phyloP scores from a whole-genome alignment of 2,329 filamentous ascomycete species.

The Aureobasidium vineae region DNA sequence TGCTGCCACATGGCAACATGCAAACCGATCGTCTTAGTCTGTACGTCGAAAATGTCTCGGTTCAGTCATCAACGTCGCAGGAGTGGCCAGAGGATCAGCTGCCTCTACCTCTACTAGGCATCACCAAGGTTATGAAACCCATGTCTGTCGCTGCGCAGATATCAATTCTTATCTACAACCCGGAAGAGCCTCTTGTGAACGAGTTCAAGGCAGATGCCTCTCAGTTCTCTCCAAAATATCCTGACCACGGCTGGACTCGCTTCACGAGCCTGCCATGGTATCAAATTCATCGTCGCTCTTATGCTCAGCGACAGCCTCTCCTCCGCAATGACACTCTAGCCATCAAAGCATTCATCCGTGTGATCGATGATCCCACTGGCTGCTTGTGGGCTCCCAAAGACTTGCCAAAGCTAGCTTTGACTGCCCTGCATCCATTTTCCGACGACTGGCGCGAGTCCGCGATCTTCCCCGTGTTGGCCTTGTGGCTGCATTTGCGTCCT shows the following conservation, averaged over 20 bases:
- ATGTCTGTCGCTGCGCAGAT: slow-evolving; percentile 58
- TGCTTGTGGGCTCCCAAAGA: slow-evolving; percentile 51
- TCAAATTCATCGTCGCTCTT: slow-evolving; percentile 57
- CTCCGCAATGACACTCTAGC: slow-evolving; percentile 61
- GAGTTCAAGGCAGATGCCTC: slow-evolving; percentile 57
- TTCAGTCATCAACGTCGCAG: slow-evolving; percentile 35
- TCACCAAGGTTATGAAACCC: slow-evolving; percentile 40
- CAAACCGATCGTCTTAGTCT: slow-evolving; percentile 56
- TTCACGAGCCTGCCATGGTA: slow-evolving; percentile 58
- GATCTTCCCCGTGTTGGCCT: slow-evolving; percentile 51
- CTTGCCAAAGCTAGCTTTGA: slow-evolving; percentile 53
- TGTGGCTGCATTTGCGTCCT: slow-evolving; percentile 59
- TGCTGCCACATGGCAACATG: slow-evolving; percentile 61
- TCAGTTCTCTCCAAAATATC: slow-evolving; percentile 57
- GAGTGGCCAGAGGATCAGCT: slow-evolving; percentile 32
- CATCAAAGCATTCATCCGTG: slow-evolving; percentile 61
- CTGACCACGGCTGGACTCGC: slow-evolving; percentile 64
- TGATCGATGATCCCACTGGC: slow-evolving; percentile 59
- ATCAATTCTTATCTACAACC: slow-evolving; percentile 62
- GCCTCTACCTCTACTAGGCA: slow-evolving; percentile 35
- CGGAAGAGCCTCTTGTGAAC: slow-evolving; percentile 59
- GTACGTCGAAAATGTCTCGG: slow-evolving; percentile 61
- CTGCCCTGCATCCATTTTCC: slow-evolving; percentile 54
- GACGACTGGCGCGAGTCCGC: neutral
- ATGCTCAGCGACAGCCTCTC: slow-evolving; percentile 57